Base-by-base conservation (phyloP, 1,139 yeast genomes). In the Spencermartinsiella ligniputridi region DNA sequence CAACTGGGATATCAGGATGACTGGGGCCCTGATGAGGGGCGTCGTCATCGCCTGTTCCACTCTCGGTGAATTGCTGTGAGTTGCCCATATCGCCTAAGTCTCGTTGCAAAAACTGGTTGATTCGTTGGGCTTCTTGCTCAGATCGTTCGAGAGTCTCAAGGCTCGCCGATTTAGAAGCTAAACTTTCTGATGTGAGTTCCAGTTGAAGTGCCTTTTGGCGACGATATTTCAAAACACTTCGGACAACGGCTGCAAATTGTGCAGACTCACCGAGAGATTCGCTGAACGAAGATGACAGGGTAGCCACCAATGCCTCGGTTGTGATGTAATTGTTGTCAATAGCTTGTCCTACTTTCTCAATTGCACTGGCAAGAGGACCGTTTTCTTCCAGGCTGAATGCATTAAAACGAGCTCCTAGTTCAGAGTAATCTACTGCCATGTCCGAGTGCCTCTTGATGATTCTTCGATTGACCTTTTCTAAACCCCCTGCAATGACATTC, bases 211-310 rank as follows among this genome's bases (percentile, higher is more conserved):
- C 68, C 61, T 92, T 90, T 54, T 81, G 74, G 36, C 76, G 73
- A 44, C 90, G 79, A 60, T 76, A 90, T 56, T 81, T 83, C 40
- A 83, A 72, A 13, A 90, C 78, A 37, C 78, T 76, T 40, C 84
- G 75, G 1, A 84, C 78, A 0, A 83, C 81, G 3, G 74, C 72
- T 0, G 94, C 79, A 64, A 83, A 81, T 56, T 85, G 88, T 12
- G 84, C 89, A 15, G 86, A 78, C 59, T 90, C 97, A 4, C 86
- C 81, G 27, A 90, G 68, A 3, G 95, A 95, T 59, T 90, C 97
- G 34, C 87, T 76, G 54, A 89, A 82, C 44, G 80, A 78, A 8
- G 87, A 77, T 50, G 86, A 81, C 38, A 90, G 69, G 38, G 79
- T 78, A 34, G 79, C 76, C n/a, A 83, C 81, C 18, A 90, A 70